These are phyloP conservation scores for Solanum stenotomum DNA, from an alignment of 257 asterid genomes.

Conservation along the genomic window DNA sequence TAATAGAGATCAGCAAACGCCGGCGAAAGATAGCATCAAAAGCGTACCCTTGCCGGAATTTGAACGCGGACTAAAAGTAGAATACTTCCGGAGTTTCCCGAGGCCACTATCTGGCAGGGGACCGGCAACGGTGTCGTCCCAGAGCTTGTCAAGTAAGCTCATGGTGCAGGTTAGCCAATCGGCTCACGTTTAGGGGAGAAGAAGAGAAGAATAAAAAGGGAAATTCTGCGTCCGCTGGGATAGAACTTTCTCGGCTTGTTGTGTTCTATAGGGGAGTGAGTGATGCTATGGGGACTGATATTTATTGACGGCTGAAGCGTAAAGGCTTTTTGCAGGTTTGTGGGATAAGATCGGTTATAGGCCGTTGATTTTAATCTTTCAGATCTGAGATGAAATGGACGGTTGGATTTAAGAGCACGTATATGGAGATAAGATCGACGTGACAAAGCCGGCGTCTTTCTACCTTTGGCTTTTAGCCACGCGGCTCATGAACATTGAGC, in stretches of 20 bases:
- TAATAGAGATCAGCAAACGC: background rate
- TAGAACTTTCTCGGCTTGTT: background rate
- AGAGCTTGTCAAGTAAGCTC: slow-evolving; percentile 85
- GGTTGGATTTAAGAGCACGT: slow-evolving; percentile 34
- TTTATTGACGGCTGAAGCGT: slow-evolving; percentile 29
- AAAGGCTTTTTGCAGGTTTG: slow-evolving; percentile 22
- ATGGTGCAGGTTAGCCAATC: slow-evolving; percentile 17
- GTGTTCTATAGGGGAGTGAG: background rate
- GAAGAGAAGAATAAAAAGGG: background rate
- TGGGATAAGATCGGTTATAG: slow-evolving; percentile 5
- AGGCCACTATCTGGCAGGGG: slow-evolving; percentile 83
- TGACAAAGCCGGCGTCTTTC: slow-evolving; percentile 1
- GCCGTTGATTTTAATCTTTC: slow-evolving; percentile 32
- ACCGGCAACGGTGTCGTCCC: slow-evolving; percentile 94
- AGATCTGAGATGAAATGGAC: slow-evolving; percentile 26
- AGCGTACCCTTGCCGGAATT: slow-evolving; percentile 75
- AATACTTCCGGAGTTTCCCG: slow-evolving; percentile 65
- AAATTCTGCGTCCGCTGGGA: background rate
- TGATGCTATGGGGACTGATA: slow-evolving; percentile 2
- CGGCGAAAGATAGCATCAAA: slow-evolving; percentile 23
- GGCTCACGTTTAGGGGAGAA: background rate
- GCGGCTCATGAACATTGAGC: background rate
- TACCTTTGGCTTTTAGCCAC: slow-evolving; percentile 6
- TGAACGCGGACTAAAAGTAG: slow-evolving; percentile 49
- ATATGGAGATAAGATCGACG: slow-evolving; percentile 49